phyloP scores from a whole-genome alignment of 768 basidiomycete genomes.

The Rhizopogon vesiculosus region DNA sequence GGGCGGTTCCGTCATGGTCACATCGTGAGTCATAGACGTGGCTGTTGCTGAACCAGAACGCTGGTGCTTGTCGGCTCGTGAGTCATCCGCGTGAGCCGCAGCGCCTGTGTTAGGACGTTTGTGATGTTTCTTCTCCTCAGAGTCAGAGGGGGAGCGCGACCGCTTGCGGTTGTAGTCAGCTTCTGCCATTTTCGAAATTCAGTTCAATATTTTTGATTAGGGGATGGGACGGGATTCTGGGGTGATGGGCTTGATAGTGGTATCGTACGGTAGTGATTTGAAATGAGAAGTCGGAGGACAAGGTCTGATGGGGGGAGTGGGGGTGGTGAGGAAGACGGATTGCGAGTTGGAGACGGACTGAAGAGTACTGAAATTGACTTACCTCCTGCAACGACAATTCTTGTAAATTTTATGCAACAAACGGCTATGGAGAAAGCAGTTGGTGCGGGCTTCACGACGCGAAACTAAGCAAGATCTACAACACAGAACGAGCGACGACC shows the following conservation, averaged over 20 bases:
- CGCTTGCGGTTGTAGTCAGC: conserved; percentile 81
- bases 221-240: conserved; percentile 33
- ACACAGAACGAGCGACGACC: not conserved
- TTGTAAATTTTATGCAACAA: not conserved
- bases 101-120: conserved; percentile 84
- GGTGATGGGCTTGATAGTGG: conserved; percentile 41
- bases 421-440: not conserved
- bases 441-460: too few relatives aligned
- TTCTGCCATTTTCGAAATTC: conserved; percentile 76
- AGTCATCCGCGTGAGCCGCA: conserved; percentile 58
- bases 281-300: conserved; percentile 33
- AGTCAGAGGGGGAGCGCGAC: conserved; percentile 82
- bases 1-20: conserved; percentile 56
- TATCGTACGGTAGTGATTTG: conserved; percentile 31
- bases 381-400: conserved; percentile 19
- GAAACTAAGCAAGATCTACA: not conserved
- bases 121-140: conserved; percentile 71
- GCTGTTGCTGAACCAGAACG: conserved; percentile 35
- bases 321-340: conserved; percentile 54
- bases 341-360: conserved; percentile 47
- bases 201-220: conserved; percentile 35
- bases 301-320: conserved; percentile 50
- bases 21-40: conserved; percentile 44
- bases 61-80: conserved; percentile 42
- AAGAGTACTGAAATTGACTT: conserved; percentile 25